Conservation (phyloP, 805 yeast genomes). For the Hermanozyma aechmeae region DNA sequence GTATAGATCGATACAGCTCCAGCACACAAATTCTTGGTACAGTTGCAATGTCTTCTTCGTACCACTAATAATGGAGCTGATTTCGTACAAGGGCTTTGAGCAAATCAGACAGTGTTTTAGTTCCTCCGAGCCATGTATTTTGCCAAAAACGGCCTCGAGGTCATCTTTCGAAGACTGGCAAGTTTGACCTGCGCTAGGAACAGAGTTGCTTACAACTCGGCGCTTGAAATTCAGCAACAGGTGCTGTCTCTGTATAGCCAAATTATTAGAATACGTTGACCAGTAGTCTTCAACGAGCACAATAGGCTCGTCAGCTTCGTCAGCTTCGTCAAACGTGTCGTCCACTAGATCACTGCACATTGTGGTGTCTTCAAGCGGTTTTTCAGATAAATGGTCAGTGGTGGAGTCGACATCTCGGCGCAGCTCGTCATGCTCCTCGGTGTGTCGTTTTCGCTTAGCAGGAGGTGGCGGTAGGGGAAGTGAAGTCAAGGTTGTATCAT, state of each 20-base stretch:
- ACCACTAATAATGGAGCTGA: constrained; percentile 32
- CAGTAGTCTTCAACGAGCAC: constrained; percentile 53
- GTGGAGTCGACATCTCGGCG: neutral
- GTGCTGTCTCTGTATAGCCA: no score
- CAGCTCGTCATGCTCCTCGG: constrained; percentile 1
- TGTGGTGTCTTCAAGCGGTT: constrained; percentile 1
- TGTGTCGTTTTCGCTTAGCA: constrained; percentile 6
- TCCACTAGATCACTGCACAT: constrained; percentile 2
- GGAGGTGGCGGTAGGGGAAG: constrained; percentile 46
- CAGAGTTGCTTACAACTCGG: no score
- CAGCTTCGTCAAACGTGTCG: constrained; percentile 14
- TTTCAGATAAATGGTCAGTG: neutral
- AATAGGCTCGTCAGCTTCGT: constrained; percentile 27
- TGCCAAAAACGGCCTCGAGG: constrained; percentile 28
- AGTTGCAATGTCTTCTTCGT: no score
- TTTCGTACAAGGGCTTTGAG: constrained; percentile 59
- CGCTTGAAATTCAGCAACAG: no score
- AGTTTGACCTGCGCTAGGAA: no score
- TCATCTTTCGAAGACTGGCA: constrained; percentile 14
- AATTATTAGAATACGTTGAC: no score
- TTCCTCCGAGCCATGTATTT: constrained; percentile 27
- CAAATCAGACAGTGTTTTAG: constrained; percentile 57
- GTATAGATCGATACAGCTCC: no score
- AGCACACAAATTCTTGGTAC: no score
- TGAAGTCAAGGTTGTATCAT: constrained; percentile 39